These are phyloP conservation scores for Pezicula radicicola DNA, from an alignment of 2,329 filamentous ascomycete genomes.

Conservation along the genomic window DNA sequence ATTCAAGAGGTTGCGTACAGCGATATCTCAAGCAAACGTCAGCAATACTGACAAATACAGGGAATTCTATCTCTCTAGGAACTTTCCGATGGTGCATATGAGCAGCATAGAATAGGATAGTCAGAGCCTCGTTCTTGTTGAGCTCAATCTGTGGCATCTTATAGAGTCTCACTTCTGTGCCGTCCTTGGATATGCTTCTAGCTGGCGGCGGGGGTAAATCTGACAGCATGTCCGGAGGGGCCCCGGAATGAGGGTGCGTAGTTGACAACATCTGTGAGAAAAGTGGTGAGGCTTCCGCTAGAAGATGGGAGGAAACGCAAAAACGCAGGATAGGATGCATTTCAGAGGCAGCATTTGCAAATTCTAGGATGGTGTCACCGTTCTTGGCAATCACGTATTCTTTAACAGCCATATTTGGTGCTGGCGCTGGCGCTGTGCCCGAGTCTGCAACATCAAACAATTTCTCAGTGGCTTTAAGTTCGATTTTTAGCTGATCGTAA, in stretches of 20 bases:
- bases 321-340: conserved; percentile 41
- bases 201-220: conserved; percentile 25
- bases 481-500: conserved; percentile 41
- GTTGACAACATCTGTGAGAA: conserved; percentile 45
- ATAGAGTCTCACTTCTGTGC: conserved; percentile 42
- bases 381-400: conserved; percentile 41
- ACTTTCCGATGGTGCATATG: conserved; percentile 46
- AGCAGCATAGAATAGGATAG: conserved; percentile 47
- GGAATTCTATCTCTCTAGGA: conserved; percentile 43
- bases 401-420: conserved; percentile 34
- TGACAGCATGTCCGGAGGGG: conserved; percentile 15
- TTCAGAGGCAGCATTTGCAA: conserved; percentile 39
- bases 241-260: conserved; percentile 8
- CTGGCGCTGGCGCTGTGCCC: conserved; percentile 31
- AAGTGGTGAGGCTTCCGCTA: conserved; percentile 49
- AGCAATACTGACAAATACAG: conserved; percentile 49
- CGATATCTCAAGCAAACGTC: conserved; percentile 47
- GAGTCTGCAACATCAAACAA: conserved; percentile 39
- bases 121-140: conserved; percentile 38
- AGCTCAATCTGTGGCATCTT: conserved; percentile 50
- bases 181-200: conserved; percentile 39
- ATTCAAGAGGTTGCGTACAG: conserved; percentile 48
- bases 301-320: conserved; percentile 47
- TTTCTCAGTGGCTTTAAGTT: conserved; percentile 36
- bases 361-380: conserved; percentile 51